Evolutionary conservation across 1,284 basidiomycete species (phyloP).

Genomic region (Butyriboletus appendiculatus): DNA sequence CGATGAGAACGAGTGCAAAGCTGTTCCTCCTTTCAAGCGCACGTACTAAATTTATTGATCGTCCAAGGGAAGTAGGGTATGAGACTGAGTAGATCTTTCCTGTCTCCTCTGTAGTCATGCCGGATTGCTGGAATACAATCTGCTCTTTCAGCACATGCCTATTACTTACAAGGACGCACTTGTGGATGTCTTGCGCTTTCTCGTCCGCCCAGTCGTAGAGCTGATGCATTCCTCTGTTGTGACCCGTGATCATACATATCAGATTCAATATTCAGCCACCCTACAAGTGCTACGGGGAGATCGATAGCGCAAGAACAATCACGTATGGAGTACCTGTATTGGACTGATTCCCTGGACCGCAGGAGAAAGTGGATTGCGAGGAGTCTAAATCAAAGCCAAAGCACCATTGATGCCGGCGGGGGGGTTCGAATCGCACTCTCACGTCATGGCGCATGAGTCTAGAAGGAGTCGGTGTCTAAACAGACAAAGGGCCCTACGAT

Average conservation of each 20-base stretch:
- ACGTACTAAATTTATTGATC: constrained; percentile 56
- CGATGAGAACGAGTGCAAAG: constrained; percentile 95
- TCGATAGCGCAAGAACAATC: not conserved
- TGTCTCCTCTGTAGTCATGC: constrained; percentile 11
- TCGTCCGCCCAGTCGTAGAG: no score
- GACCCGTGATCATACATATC: not conserved
- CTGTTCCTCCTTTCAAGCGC: constrained; percentile 86
- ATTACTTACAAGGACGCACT: not conserved
- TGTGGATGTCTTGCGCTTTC: not conserved
- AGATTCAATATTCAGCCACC: not conserved
- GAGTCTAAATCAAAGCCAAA: not conserved
- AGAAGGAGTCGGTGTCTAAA: not conserved
- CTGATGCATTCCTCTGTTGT: not conserved
- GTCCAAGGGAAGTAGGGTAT: not conserved
- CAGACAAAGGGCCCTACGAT: constrained; percentile 3
- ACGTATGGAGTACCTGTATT: no score
- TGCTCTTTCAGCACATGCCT: constrained; percentile 2
- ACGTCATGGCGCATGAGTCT: not conserved
- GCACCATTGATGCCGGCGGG: not conserved
- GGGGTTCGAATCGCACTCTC: not conserved
- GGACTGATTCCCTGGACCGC: not conserved
- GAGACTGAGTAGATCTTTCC: constrained; percentile 5
- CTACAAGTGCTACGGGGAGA: constrained; percentile 1
- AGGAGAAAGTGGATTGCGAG: not conserved
- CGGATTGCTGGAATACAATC: constrained; percentile 12